Evolutionary conservation across 148 eudicot genomes (phyloP).

Genomic region (Amaranthus palmeri): DNA sequence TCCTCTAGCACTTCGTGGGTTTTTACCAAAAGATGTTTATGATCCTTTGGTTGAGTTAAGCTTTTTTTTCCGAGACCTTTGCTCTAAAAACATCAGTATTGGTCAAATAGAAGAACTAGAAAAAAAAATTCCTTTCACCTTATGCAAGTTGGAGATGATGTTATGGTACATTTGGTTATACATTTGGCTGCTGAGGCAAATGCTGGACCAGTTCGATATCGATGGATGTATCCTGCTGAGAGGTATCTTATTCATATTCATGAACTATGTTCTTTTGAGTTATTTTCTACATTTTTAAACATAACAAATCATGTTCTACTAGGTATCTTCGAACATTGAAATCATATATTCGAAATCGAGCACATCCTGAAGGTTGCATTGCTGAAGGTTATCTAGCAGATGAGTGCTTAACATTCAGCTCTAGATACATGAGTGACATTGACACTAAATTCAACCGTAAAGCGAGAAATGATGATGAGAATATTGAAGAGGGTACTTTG

Average conservation of each 20-base stretch:
- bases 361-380: conserved; percentile 12
- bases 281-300: too few relatives aligned
- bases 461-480: conserved; percentile 10
- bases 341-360: neutral
- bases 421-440: conserved; percentile 15
- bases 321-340: conserved; percentile 3
- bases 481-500: neutral
- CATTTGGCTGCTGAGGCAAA: neutral
- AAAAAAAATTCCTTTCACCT: neutral
- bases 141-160: neutral
- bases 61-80: too few relatives aligned
- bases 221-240: neutral
- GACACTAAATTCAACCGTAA: conserved; percentile 14
- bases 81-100: too few relatives aligned
- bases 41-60: too few relatives aligned
- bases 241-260: neutral
- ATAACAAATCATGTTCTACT: too few relatives aligned
- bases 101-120: neutral
- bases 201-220: too few relatives aligned
- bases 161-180: neutral
- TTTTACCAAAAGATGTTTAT: too few relatives aligned
- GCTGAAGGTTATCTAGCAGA: conserved; percentile 14
- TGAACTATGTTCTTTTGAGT: neutral
- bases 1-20: neutral
- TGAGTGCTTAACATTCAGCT: conserved; percentile 19